Evolutionary conservation across 805 yeast species (phyloP), one percentile per base, ranked within the genome.

Genomic region (Wickerhamomyces xylosicus): DNA sequence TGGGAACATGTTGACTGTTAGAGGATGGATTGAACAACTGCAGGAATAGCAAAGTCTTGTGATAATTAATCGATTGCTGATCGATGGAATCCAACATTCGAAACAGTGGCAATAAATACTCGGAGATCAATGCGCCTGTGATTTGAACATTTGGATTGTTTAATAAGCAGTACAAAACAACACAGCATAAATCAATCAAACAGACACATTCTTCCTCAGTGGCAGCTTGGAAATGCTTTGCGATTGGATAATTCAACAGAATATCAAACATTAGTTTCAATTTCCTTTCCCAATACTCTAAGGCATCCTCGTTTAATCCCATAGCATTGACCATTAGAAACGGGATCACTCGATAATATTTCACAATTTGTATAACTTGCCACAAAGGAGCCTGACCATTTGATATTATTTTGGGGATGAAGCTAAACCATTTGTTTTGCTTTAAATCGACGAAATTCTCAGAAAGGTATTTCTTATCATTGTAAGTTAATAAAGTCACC

Each of bases 401-500:
- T 13, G 8, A 4, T 25, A 25, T 8, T 4, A 13, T 13, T 8
- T 25, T 11, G 9, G 5, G 29, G 9, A 25, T 25, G 16, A 42
- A 11, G 3, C 18, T 16, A 3, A 45, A 9, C 46, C 46, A 45
- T 11, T n/a, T 16, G 11, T 38, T 28, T 11, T 15, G 7, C 5
- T 5, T 11, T 11, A 31, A 31, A 13, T 16, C 2, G 36, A 35
- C 5, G 29, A 22, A 16, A 4, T 5, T n/a, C 11, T 25, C 10
- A 38, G 25, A 25, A 33, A 42, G 18, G 17, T 35, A 19, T 13
- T 18, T 14, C 3, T 47, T 19, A 20, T 46, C 44, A 14, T 35
- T 38, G 15, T 36, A 48, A n/a, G 20, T 25, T 10, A 48, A 27
- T 14, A 54, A 34, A 0, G 56, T 47, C 11, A 53, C 7, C 3